Percentiles rank a stretch among this genome's conserved stretches.
Evolutionary conservation across 805 yeast genomes (phyloP).

Genomic region (Pichia californica): DNA sequence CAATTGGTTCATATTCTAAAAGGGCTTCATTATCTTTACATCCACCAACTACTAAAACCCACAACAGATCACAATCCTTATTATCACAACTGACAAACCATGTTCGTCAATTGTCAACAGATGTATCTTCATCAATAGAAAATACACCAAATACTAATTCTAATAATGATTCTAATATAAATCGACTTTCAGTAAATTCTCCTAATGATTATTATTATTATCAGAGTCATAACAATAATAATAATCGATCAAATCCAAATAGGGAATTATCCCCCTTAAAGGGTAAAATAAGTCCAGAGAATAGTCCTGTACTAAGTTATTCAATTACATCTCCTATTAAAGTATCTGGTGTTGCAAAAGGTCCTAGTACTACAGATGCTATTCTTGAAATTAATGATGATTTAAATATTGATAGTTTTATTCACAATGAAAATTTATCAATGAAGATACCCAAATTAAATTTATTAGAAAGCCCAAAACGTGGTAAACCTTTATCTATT

Average conservation of each 20-base stretch:
- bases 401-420: background rate
- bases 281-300: slow-evolving; percentile 7
- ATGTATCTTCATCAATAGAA: background rate
- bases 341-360: slow-evolving; percentile 7
- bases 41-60: background rate
- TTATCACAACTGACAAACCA: slow-evolving; percentile 1
- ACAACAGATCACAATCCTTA: slow-evolving; percentile 1
- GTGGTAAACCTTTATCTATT: background rate
- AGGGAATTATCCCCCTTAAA: background rate
- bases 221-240: background rate
- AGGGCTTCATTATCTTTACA: background rate
- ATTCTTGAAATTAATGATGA: slow-evolving; percentile 4
- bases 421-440: background rate
- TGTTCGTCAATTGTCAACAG: background rate
- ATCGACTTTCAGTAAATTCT: background rate
- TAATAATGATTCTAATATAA: background rate
- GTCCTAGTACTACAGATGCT: background rate
- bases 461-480: background rate
- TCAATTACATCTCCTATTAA: slow-evolving; percentile 3
- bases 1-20: too few species aligned
- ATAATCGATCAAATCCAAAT: too few species aligned
- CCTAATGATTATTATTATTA: background rate
- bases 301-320: background rate
- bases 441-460: background rate
- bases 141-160: background rate